Evolutionary conservation across 2,329 filamentous ascomycete species (phyloP), one percentile per base, ranked within the genome.

Genomic region (Tolypocladium tundrense): DNA sequence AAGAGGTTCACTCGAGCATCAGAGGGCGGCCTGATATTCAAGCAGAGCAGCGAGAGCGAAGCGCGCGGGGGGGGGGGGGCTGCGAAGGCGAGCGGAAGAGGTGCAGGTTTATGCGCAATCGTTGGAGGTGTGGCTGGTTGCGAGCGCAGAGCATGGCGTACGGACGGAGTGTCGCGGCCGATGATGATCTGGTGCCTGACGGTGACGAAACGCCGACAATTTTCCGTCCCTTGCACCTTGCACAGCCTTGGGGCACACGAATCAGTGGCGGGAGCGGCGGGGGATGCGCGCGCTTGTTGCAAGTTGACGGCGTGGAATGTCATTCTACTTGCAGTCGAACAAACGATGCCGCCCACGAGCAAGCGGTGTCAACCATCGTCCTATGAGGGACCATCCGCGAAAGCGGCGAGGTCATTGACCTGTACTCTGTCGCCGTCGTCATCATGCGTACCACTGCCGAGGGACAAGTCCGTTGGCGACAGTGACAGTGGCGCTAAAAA

Each of bases 191-290:
- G 68, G 68, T 70, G 69, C 69, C 69, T 66, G 68, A 69, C 62
- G 57, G 63, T 67, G 67, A 70, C 65, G 67, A 70, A 66, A 57
- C 64, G 66, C 70, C 70, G 69, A 72, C 61, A 61, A 70, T 72
- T 71, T 70, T 64, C 70, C 70, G 70, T 54, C 19, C 51, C 56
- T 59, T 65, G 31, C 67, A 69, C 67, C 56, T 59, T 65, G 31
- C 67, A 69, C 67, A 70, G 66, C 67, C 65, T 60, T 64, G 61
- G 55, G 21, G 62, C 62, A 58, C 41, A 63, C 59, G 62, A 66
- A 67, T 60, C 63, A 64, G 63, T 57, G 57, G 58, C 57, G 61
- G 61, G 64, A 62, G 63, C 54, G 56, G 64, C 64, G 65, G 64
- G 61, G 61, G 60, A 53, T 24, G 45, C 53, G 45, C 48, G 48